These are phyloP conservation scores for Filosporella fistucella DNA, from an alignment of 495 filamentous ascomycete species.

Conservation along the genomic window DNA sequence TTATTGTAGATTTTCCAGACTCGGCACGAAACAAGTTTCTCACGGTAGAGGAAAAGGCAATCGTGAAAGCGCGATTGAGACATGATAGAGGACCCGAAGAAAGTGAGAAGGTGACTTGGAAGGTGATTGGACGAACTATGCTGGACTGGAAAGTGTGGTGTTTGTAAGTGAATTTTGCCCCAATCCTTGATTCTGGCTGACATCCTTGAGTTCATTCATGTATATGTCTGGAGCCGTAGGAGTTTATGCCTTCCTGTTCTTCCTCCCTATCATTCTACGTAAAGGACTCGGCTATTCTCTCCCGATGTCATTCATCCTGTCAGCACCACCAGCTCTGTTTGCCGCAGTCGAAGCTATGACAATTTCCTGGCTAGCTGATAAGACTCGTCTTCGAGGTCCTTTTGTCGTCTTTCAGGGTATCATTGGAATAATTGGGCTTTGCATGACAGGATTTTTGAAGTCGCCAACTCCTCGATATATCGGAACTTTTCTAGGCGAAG, in stretches of 20 bases:
- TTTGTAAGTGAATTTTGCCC: neutral
- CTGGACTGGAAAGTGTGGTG: neutral
- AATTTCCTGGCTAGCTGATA: neutral
- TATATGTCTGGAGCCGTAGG: neutral
- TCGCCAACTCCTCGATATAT: neutral
- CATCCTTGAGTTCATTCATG: neutral
- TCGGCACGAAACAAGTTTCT: slow-evolving; percentile 47
- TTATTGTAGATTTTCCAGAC: slow-evolving; percentile 62
- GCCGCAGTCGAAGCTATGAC: neutral
- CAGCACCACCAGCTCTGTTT: neutral
- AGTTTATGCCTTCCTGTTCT: neutral
- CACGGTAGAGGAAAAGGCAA: slow-evolving; percentile 61
- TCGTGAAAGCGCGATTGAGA: neutral
- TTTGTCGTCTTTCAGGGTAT: neutral
- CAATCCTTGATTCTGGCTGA: neutral
- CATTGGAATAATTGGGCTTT: neutral
- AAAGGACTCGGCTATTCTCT: neutral
- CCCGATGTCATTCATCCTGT: neutral
- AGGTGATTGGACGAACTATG: neutral
- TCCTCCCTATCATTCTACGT: neutral
- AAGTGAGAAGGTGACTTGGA: neutral
- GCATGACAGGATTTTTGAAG: neutral
- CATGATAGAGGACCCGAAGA: neutral
- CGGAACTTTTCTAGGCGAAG: neutral
- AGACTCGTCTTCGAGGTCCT: neutral